Evolutionary conservation across 352 stramenopile species (phyloP), one percentile per base, ranked within the genome.

Genomic region (Elongisporangium prolatum): DNA sequence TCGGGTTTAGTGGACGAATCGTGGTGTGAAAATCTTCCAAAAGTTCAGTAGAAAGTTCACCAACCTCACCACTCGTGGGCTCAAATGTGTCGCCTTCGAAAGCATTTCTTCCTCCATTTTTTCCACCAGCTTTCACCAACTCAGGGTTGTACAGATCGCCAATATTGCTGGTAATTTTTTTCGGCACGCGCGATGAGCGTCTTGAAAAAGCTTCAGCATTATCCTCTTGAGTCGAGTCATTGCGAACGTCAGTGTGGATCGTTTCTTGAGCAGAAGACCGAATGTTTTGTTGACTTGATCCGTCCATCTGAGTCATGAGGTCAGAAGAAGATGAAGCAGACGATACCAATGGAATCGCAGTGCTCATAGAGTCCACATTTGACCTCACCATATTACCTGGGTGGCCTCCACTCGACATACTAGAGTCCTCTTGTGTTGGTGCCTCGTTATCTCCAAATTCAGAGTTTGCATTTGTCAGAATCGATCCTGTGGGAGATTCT

Each of bases 141-240:
- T 90, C 80, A 1, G 83, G 80, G 56, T 92, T 78, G 59, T 92
- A 92, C 71, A 90, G 75, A 59, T 90, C 83, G 0, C 67, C 83
- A 52, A 92, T 92, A 28, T 92, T 92, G 4, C 60, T 72, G n/a
- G 78, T 82, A 54, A 84, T 88, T 54, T 91, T 93, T 18, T 80
- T 84, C 38, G 84, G 75, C 16, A 93, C 80, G 44, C 84, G 63
- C 20, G 80, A 77, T 6, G 84, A 89, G 54, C 84, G 65, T 57
- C 81, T 78, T 5, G 68, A 72, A 13, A 50, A 28, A 28, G 54
- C 63, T 34, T 74, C 57, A 22, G 47, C 48, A 8, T 53, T 28
- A 16, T 60, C 61, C 8, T 50, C 63, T 10, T 50, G 14, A 2
- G 13, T 24, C 16, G 13, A 13, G 1, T 64, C 50, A 5, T 7